Conservation (phyloP, 371 early-diverging fungal genomes). For the Mortierella sp. region DNA sequence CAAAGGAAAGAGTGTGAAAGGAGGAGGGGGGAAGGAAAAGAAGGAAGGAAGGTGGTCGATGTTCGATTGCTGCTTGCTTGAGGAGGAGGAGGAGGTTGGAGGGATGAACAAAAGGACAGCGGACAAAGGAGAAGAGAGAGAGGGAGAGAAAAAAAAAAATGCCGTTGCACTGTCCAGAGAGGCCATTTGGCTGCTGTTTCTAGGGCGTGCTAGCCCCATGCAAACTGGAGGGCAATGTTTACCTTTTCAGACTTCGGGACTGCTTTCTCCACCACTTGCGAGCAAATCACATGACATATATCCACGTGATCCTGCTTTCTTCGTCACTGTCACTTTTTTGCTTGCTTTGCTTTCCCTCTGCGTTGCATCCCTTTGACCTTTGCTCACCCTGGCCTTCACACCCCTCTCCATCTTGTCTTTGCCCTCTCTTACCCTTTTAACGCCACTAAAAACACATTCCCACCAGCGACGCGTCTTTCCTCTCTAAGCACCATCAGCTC, state of each 20-base stretch:
- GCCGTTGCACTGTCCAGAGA: neutral
- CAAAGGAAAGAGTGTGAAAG: neutral
- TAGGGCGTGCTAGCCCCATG: no score
- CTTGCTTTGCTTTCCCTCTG: no score
- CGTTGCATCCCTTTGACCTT: no score
- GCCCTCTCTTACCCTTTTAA: neutral
- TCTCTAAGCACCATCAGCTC: neutral
- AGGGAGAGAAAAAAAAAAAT: slow-evolving; percentile 12
- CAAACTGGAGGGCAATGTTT: no score
- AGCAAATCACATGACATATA: no score
- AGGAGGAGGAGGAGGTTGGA: neutral
- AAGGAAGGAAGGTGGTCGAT: slow-evolving; percentile 14
- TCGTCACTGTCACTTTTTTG: no score
- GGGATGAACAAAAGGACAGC: slow-evolving; percentile 6
- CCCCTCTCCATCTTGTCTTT: neutral
- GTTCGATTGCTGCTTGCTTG: slow-evolving; percentile 5
- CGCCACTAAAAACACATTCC: slow-evolving; percentile 3
- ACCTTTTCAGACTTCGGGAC: no score
- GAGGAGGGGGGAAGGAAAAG: slow-evolving; percentile 9
- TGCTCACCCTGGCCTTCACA: neutral
- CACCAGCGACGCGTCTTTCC: neutral
- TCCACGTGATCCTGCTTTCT: no score
- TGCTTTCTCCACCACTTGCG: no score
- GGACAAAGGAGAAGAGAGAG: neutral
- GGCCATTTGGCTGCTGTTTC: neutral